Base-by-base conservation (phyloP, 768 basidiomycete species). In the Boletus pseudo-olivaceus region DNA sequence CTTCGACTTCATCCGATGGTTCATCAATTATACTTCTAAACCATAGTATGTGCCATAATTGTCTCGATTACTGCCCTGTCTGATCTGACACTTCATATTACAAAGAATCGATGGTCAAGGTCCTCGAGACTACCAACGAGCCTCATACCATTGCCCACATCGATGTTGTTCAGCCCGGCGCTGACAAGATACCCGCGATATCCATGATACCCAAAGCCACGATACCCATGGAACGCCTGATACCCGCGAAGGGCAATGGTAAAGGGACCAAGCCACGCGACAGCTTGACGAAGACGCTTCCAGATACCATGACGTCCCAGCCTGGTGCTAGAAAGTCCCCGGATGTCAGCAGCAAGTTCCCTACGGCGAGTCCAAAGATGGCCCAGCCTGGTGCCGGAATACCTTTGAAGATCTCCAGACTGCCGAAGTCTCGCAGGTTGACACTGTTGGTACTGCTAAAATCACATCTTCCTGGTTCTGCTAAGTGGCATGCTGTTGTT, bases 191-290 rank as follows among this genome's bases (percentile, higher is more conserved):
- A 46, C 49, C 51, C 35, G n/a, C 44, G 47, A 53, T 10, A 12
- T 23, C 53, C 23, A 23, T 23, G 23, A 23, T 23, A 23, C 47
- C 57, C 11, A 45, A n/a, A 35, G 27, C 33, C 15, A 19, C 11
- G 39, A 42, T 48, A 40, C 47, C 49, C 27, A 43, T 44, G 49
- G 52, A 20, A 38, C 42, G 51, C 43, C 1, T 8, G 20, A 53
- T 39, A 39, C 26, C 37, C 17, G 19, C 44, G 29, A 60, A 23
- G 12, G 30, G 45, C 35, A 46, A 47, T 27, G 42, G 42, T 11
- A 55, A 67, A 27, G 60, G 61, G 47, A 61, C 53, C 33, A 38
- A 33, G n/a, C 4, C 45, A 43, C 30, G 46, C 32, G 42, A 40
- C 2, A 19, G 38, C 34, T 26, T 34, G 35, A 53, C 26, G 9